Evolutionary conservation across 371 early-diverging fungal species (phyloP), one percentile per base, ranked within the genome.

Genomic region (Apophysomyces sp.): DNA sequence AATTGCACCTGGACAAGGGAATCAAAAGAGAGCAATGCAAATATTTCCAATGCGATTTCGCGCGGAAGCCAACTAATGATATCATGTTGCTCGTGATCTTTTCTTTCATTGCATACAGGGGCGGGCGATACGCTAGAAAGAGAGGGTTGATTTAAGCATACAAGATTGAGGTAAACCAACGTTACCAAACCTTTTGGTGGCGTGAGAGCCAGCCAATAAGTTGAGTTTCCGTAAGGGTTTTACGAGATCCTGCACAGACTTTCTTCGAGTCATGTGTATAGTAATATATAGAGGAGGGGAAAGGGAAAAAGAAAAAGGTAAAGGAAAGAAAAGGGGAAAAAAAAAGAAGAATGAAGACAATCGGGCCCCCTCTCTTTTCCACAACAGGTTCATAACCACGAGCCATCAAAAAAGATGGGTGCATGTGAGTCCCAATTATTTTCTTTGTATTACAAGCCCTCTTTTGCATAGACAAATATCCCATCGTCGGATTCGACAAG

Each of bases 401-500:
- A 56, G 30, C 29, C 28, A 40, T 27, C 7, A 16, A 55, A 40
- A 56, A 44, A 28, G 39, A 55, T 39, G 7, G 27, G 58, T 41
- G 31, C 31, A 55, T 34, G 55, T 34, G 55, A 55, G 24, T 27
- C 31, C 44, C 44, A 58, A 49, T 44, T 44, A 18, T 44, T 44
- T 44, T n/a, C 21, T 16, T 44, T 44, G 49, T 44, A 44, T 44
- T 44, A 44, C 49, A 44, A 8, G n/a, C 18, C 49, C 21, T 44
- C 49, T 67, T 66, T 44, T 18, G 66, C 63, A 66, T 86, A 86
- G 26, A 86, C 68, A 67, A 73, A 86, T 36, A 86, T 84, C 3
- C 84, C 81, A 11, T 85, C 85, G 12, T 85, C 85, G 12, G 67
- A 68, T n/a, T 78, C 73, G 60, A 85, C 84, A 16, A 74, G 71